A percentile compares a stretch with the other conserved stretches of the same genome.
Conservation (phyloP, 2,329 filamentous ascomycete species). For the Botrytis sinoallii region DNA sequence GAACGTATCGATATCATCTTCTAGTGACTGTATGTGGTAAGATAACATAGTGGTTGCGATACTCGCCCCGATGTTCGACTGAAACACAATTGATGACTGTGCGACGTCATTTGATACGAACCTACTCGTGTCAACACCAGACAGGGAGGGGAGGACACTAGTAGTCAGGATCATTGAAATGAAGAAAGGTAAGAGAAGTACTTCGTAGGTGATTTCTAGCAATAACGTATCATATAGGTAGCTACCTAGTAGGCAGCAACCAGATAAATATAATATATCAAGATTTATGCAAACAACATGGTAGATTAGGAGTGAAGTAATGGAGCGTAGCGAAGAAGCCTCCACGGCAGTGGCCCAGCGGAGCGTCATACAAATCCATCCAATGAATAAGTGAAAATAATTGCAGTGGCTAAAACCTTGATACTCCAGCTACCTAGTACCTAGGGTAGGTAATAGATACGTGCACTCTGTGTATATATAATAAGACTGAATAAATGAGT, state of each 20-base stretch:
- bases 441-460: not conserved
- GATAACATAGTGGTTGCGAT: not conserved
- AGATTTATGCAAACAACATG: not conserved
- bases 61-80: not conserved
- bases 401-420: not conserved
- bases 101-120: conserved; percentile 2
- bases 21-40: not conserved
- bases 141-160: too few species aligned
- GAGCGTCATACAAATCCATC: not conserved
- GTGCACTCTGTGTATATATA: too few species aligned
- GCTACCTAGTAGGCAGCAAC: not conserved
- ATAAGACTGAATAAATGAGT: too few species aligned
- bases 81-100: not conserved
- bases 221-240: not conserved
- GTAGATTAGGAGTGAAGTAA: not conserved
- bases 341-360: not conserved
- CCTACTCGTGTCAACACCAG: not conserved
- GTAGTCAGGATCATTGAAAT: not conserved
- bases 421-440: not conserved
- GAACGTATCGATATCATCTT: not conserved
- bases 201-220: too few species aligned
- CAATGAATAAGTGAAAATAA: not conserved
- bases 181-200: not conserved
- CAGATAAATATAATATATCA: not conserved
- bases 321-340: not conserved